Base-by-base conservation (phyloP, 257 asterid species). In the Thymus mandschuricus region DNA sequence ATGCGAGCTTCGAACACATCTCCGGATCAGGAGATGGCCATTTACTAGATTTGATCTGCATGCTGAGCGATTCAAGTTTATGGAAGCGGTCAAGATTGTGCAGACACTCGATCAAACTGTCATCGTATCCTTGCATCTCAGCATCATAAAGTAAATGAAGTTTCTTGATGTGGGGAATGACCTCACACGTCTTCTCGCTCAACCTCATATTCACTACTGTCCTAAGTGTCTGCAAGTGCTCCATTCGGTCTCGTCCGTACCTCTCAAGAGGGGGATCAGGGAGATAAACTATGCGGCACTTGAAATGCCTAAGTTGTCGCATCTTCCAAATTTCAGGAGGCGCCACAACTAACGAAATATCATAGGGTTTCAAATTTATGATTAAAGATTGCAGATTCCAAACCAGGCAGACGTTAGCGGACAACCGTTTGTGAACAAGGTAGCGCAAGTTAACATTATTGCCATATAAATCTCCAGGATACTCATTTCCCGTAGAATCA, bases 111-210 rank as follows among this genome's bases (percentile, higher is more conserved):
- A 21, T 21, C 21, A 21, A 38, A 33, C 72, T 10, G 3, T 30
- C 61, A 56, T 56, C 15, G n/a, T 56, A 56, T 1, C 38, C 61
- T 0, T 10, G 3, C 61, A 56, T 8, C 6, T 3, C 40, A 29
- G 6, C 1, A 38, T 11, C 28, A 6, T 68, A 35, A 12, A 0
- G 0, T 11, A 68, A 0, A 38, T 29, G 4, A 29, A 68, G 27
- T 21, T 52, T 34, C 45, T 33, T 66, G 31, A 66, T 8, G 49
- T 66, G 49, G 29, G 60, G 61, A 11, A 68, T 68, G n/a, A 38
- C 55, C 33, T 12, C 51, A 15, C 64, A 69, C 10, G n/a, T 31
- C 56, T 27, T 40, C 55, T 38, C 40, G 28, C 31, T 54, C 55
- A 40, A 27, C 8, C 31, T 56, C 2, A 56, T 11, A 56, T 56